Evolutionary conservation across 2,329 filamentous ascomycete species (phyloP).

Genomic region (Colletotrichum spinosum): DNA sequence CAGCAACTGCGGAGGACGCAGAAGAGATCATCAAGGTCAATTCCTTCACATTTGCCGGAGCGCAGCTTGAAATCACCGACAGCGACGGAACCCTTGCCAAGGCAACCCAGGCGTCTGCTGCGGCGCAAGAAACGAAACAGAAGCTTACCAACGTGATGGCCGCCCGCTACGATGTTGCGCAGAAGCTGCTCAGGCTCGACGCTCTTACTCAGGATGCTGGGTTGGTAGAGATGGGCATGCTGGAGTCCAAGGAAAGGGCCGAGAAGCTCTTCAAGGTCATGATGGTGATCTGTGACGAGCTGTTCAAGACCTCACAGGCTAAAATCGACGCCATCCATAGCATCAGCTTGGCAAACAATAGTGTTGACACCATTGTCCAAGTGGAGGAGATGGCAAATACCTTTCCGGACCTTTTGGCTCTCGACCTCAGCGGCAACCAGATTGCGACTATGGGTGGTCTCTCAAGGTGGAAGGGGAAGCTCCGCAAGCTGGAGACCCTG

Average conservation of each 20-base stretch:
- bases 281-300: slow-evolving; percentile 85
- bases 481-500: slow-evolving; percentile 83
- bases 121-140: slow-evolving; percentile 71
- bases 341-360: slow-evolving; percentile 85
- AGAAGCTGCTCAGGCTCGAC: slow-evolving; percentile 87
- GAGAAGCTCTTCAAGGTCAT: slow-evolving; percentile 93
- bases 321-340: slow-evolving; percentile 84
- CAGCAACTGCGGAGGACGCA: slow-evolving; percentile 72
- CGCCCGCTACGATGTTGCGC: slow-evolving; percentile 76
- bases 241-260: slow-evolving; percentile 75
- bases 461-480: slow-evolving; percentile 81
- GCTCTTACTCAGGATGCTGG: slow-evolving; percentile 78
- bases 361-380: slow-evolving; percentile 76
- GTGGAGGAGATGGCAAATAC: slow-evolving; percentile 82
- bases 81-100: slow-evolving; percentile 56
- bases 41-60: slow-evolving; percentile 75
- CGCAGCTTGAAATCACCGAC: slow-evolving; percentile 67
- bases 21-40: slow-evolving; percentile 76
- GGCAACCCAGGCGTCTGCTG: slow-evolving; percentile 59
- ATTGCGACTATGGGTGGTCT: slow-evolving; percentile 77
- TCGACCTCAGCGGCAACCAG: slow-evolving; percentile 89
- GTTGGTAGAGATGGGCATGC: slow-evolving; percentile 80
- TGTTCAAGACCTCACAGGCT: slow-evolving; percentile 78
- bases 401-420: slow-evolving; percentile 86
- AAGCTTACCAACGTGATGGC: slow-evolving; percentile 78